Evolutionary conservation across 768 basidiomycete genomes (phyloP), one percentile per base, ranked within the genome.

Genomic region (Paxillus rubicundulus): DNA sequence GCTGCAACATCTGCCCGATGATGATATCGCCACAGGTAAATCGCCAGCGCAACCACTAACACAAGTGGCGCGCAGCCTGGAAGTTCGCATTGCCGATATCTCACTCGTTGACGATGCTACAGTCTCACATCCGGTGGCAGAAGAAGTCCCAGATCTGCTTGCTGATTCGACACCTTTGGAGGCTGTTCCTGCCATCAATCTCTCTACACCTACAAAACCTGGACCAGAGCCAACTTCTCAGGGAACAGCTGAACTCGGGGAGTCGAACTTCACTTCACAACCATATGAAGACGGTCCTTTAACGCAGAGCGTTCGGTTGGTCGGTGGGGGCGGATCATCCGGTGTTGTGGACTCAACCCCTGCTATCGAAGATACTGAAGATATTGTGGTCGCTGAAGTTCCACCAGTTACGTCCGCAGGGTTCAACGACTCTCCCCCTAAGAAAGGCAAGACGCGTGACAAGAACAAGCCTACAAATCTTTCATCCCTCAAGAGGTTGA

Each of bases 401-500:
- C 69, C 63, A 18, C 72, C 76, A 3, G 50, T 74, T 5, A 62
- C 61, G 27, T 73, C 74, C 8, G 67, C 66, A 33, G 68, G 65
- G 18, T 70, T 78, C 6, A 63, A 55, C 1, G 56, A 49, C 21
- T 42, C 54, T 12, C 38, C 45, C n/a, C 7, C 50, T 30, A 66
- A 63, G 51, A 75, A 77, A 60, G 68, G 51, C 28, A 57, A 52
- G 49, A 62, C 77, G 38, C 79, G 80, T 36, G 78, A 73, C 67
- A 85, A 82, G 72, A 80, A 74, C 54, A 82, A 76, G 51, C 54
- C 64, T 65, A 60, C 69, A 28, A 84, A 83, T 63, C 73, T 80
- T 45, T 71, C 83, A 41, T 73, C 80, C 41, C 67, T 85, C 56
- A 86, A 83, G 70, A 80, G 78, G 61, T 62, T 85, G 21, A 77